Evolutionary conservation across 352 stramenopile genomes (phyloP).

Genomic region (Phytopythium oedochilum): DNA sequence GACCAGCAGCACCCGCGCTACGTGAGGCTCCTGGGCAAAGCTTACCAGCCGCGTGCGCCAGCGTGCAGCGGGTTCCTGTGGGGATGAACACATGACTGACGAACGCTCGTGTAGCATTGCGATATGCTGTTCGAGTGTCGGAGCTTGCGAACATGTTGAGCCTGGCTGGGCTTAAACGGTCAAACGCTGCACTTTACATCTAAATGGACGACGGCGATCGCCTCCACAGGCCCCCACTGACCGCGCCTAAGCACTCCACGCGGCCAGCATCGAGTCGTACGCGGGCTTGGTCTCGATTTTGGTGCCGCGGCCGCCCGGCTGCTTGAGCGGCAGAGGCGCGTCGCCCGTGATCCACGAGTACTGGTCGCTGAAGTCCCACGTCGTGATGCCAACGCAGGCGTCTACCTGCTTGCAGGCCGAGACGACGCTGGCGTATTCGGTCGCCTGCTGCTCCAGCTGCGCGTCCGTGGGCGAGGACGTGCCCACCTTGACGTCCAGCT

Average conservation of each 20-base stretch:
- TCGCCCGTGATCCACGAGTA: slow-evolving; percentile 18
- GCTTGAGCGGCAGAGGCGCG: slow-evolving; percentile 20
- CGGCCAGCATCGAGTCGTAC: slow-evolving; percentile 28
- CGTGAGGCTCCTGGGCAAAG: not conserved
- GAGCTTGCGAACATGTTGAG: too few relatives aligned
- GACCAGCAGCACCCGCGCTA: slow-evolving; percentile 29
- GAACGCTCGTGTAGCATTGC: too few relatives aligned
- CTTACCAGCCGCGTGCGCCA: not conserved
- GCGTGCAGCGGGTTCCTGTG: not conserved
- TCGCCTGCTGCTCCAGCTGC: slow-evolving; percentile 18
- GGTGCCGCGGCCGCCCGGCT: slow-evolving; percentile 18
- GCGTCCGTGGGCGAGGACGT: slow-evolving; percentile 19
- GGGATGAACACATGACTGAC: not conserved
- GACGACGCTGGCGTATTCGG: slow-evolving; percentile 19
- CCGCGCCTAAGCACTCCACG: too few relatives aligned
- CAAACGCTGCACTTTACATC: too few relatives aligned
- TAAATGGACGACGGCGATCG: too few relatives aligned
- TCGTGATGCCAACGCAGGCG: slow-evolving; percentile 12
- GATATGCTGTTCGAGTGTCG: too few relatives aligned
- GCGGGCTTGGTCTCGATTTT: slow-evolving; percentile 18
- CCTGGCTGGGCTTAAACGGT: too few relatives aligned
- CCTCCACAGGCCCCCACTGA: too few relatives aligned
- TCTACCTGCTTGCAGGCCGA: slow-evolving; percentile 25
- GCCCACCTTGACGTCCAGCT: slow-evolving; percentile 23
- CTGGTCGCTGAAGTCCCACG: slow-evolving; percentile 15